These are phyloP conservation scores for Epichloe brachyelytri DNA, from an alignment of 2,329 filamentous ascomycete genomes.

Conservation along the genomic window DNA sequence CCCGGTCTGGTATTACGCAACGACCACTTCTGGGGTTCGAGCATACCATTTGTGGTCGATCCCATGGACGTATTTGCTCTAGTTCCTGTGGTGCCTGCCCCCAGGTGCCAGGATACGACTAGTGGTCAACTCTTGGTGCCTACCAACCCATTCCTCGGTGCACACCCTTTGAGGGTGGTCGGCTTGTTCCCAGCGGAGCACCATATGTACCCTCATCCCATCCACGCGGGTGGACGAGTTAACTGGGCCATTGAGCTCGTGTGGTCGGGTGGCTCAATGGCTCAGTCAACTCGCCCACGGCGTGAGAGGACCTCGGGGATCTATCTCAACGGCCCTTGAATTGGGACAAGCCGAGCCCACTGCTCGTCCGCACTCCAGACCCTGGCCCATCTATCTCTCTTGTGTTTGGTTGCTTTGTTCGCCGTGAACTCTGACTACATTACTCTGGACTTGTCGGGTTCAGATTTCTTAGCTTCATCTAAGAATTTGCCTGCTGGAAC, in stretches of 20 bases:
- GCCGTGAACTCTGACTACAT: conserved; percentile 2
- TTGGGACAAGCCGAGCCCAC: conserved; percentile 1
- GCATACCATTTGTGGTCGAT: background rate
- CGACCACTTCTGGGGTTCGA: background rate
- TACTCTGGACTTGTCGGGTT: background rate
- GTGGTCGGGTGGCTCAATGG: too few species aligned
- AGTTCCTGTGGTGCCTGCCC: background rate
- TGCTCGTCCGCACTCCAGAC: background rate
- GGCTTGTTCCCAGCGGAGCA: background rate
- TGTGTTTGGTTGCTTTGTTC: background rate
- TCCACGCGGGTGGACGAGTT: too few species aligned
- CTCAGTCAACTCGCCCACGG: too few species aligned
- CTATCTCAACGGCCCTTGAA: conserved; percentile 8
- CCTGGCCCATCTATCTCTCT: conserved; percentile 6
- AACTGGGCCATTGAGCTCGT: too few species aligned
- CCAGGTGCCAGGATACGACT: background rate
- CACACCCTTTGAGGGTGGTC: conserved; percentile 1
- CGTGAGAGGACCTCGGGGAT: conserved; percentile 2
- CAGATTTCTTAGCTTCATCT: background rate
- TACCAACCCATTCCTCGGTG: background rate
- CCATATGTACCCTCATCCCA: background rate
- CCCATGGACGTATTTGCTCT: background rate
- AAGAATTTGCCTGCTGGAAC: background rate
- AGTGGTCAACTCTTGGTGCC: background rate
- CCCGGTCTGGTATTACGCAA: background rate